Conservation (phyloP, 2,329 filamentous ascomycete genomes). For the Aspergillus aculeatinus region DNA sequence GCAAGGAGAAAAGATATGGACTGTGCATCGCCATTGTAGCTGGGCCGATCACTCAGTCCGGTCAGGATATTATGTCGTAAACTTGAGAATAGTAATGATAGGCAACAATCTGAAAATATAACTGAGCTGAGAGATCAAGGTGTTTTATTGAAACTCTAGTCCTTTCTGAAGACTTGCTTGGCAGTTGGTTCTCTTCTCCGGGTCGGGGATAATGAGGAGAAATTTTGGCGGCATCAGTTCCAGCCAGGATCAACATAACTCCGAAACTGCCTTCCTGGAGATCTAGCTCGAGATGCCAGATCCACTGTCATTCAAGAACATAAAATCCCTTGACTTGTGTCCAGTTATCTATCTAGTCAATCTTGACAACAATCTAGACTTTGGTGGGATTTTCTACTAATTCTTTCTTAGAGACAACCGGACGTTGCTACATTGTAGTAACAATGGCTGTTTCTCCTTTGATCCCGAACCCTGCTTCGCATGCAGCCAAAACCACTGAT, state of each 20-base stretch:
- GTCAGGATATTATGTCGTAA: neutral
- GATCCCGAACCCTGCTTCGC: slow-evolving; percentile 38
- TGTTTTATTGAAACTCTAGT: neutral
- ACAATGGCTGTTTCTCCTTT: slow-evolving; percentile 48
- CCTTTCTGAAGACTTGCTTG: neutral
- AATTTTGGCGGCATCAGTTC: slow-evolving; percentile 27
- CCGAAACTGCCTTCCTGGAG: slow-evolving; percentile 15
- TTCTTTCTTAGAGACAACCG: neutral
- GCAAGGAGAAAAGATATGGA: slow-evolving; percentile 28
- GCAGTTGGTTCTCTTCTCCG: neutral
- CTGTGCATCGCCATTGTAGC: slow-evolving; percentile 32
- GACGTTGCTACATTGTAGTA: slow-evolving; percentile 2
- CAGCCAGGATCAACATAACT: slow-evolving; percentile 34
- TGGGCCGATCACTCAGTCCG: neutral
- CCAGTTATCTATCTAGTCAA: neutral
- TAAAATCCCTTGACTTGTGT: neutral
- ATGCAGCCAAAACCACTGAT: slow-evolving; percentile 32
- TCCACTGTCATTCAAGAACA: too few relatives aligned
- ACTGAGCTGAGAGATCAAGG: neutral
- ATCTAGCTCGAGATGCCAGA: neutral
- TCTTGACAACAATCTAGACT: neutral
- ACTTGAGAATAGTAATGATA: neutral
- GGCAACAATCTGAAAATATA: neutral
- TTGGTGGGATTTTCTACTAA: neutral
- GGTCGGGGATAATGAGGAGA: slow-evolving; percentile 14